A percentile compares a stretch with the other conserved stretches of the same genome.
These are phyloP conservation scores for Hypholoma sublateritium DNA, from an alignment of 768 basidiomycete genomes.

Conservation along the genomic window DNA sequence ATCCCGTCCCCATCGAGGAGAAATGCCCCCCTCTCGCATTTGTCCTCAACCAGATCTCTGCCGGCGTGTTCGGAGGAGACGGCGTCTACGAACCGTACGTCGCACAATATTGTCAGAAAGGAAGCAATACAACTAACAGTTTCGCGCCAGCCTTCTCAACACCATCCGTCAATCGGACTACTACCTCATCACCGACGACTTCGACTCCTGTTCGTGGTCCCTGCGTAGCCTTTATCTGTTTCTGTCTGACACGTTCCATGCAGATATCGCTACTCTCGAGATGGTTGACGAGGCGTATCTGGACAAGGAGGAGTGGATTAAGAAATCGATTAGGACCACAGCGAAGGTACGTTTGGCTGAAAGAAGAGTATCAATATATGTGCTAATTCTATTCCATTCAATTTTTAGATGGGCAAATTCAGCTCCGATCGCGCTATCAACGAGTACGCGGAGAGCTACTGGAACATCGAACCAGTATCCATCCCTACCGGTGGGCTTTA, in stretches of 20 bases:
- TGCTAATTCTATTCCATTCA: background rate
- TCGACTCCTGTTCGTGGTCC: slow-evolving; percentile 74
- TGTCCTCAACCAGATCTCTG: slow-evolving; percentile 75
- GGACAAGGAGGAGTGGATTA: slow-evolving; percentile 85
- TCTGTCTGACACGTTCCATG: background rate
- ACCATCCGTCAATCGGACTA: slow-evolving; percentile 77
- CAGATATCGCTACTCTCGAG: slow-evolving; percentile 77
- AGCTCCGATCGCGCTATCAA: slow-evolving; percentile 92
- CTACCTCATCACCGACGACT: slow-evolving; percentile 89
- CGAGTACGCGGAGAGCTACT: slow-evolving; percentile 88
- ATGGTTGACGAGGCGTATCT: slow-evolving; percentile 90
- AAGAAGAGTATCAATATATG: background rate
- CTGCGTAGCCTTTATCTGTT: background rate
- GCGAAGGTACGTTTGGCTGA: slow-evolving; percentile 51
- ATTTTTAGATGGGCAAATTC: slow-evolving; percentile 90
- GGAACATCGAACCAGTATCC: slow-evolving; percentile 63
- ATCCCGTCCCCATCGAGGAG: slow-evolving; percentile 75
- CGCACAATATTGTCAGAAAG: background rate
- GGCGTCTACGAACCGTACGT: slow-evolving; percentile 83
- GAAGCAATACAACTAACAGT: slow-evolving; percentile 14
- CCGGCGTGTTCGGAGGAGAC: slow-evolving; percentile 79
- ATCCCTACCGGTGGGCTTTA: slow-evolving; percentile 13
- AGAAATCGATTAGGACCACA: slow-evolving; percentile 84
- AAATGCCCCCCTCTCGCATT: slow-evolving; percentile 81
- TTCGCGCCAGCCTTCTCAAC: slow-evolving; percentile 55